phyloP scores from a whole-genome alignment of 192 early-diverging fungal species.

The Coemansia biformis region DNA sequence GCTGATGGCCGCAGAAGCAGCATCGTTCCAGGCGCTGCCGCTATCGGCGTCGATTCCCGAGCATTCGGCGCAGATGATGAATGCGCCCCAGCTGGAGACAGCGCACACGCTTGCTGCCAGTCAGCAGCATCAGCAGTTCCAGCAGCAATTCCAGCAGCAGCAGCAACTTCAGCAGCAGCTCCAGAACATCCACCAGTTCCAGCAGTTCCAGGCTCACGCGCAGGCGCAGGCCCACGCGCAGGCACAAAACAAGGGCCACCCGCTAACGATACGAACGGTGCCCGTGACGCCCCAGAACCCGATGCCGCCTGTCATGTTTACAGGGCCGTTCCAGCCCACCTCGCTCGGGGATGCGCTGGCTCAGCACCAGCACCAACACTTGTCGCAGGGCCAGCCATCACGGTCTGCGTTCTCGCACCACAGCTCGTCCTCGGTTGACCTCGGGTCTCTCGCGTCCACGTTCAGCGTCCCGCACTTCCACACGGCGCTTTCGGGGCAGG shows the following conservation, averaged over 20 bases:
- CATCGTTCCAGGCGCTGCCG: conserved; percentile 10
- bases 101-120: background rate
- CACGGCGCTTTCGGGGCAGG: conserved; percentile 26
- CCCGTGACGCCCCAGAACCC: conserved; percentile 27
- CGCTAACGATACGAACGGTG: conserved; percentile 11
- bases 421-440: conserved; percentile 27
- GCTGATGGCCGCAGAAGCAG: conserved; percentile 10
- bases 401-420: conserved; percentile 18
- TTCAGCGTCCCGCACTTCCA: conserved; percentile 26
- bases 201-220: conserved; percentile 7
- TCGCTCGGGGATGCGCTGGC: conserved; percentile 14
- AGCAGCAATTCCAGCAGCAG: conserved; percentile 3
- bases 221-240: background rate
- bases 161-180: conserved; percentile 9
- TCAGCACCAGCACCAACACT: conserved; percentile 15
- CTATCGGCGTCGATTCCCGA: conserved; percentile 10
- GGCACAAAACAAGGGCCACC: conserved; percentile 10
- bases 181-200: conserved; percentile 17
- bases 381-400: conserved; percentile 5
- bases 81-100: conserved; percentile 13
- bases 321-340: conserved; percentile 4
- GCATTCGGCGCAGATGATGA: conserved; percentile 5
- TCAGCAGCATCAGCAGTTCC: conserved; percentile 12
- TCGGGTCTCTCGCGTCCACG: conserved; percentile 26
- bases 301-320: background rate